Base-by-base conservation (phyloP, 202 grass and related monocot species). In the Thinopyrum obtusiflorum region DNA sequence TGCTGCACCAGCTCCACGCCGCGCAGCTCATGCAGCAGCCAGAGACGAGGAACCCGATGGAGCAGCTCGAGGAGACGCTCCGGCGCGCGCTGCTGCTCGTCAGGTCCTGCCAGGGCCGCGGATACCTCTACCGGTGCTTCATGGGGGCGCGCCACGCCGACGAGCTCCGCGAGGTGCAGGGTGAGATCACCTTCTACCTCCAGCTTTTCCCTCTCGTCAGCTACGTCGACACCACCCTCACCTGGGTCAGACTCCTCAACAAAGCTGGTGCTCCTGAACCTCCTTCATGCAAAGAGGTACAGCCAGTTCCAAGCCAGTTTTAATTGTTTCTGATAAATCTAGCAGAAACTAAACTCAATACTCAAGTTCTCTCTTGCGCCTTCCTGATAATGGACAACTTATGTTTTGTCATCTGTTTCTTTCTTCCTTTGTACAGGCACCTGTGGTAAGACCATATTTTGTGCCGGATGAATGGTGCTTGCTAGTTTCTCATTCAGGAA, bases 1-100 rank as follows among this genome's bases (percentile, higher is more conserved):
- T 92, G 21, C 79, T 92, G 17, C 60, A 80, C 28, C 85, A 75
- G 66, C 91, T 92, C 40, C 81, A 87, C 57, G 79, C 86, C 2
- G 61, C 87, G 69, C 87, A 87, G 70, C 77, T 87, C 31, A 84
- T 77, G 84, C 85, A 78, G 21, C 62, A 25, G 20, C 84, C 90
- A 7, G 90, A 89, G 80, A 89, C 87, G 65, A 66, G 87, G 71
- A 44, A 29, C 6, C 90, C 90, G 0, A 35, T 92, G 49, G 87
- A 92, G 87, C 77, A 68, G 87, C 90, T 92, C 17, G 90, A 92
- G 87, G 90, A 79, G 59, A 85, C 83, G n/a, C 91, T 93, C 57
- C 68, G 86, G 27, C 86, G 86, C 1, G 80, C 83, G 8, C 89
- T 90, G 73, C 35, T 85, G 79, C 91, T 93, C 15, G 80, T 93